A percentile compares a stretch with the other conserved stretches of the same genome.
Conservation (phyloP, 1,284 basidiomycete genomes). For the Puccinia hordei region DNA sequence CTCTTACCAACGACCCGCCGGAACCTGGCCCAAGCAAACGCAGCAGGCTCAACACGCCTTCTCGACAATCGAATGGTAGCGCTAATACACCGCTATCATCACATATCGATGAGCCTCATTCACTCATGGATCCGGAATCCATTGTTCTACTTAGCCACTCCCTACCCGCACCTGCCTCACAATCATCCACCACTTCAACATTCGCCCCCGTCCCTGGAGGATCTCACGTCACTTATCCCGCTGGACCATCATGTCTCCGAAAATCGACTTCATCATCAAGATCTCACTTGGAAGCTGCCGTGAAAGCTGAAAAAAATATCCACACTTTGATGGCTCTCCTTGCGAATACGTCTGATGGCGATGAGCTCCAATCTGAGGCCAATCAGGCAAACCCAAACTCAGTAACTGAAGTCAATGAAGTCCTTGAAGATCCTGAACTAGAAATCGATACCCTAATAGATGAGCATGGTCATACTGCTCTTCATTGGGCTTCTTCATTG, state of each 20-base stretch:
- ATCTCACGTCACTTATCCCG: not conserved
- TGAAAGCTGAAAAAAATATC: constrained; percentile 34
- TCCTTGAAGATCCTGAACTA: constrained; percentile 57
- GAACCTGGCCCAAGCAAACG: constrained; percentile 44
- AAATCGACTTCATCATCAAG: constrained; percentile 27
- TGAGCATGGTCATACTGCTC: constrained; percentile 88
- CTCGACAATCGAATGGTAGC: constrained; percentile 28
- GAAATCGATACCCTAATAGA: constrained; percentile 83
- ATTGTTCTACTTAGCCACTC: not conserved
- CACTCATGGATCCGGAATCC: constrained; percentile 18
- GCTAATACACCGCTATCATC: constrained; percentile 3
- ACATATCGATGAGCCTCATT: constrained; percentile 8
- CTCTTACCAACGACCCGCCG: constrained; percentile 10
- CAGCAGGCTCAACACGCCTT: constrained; percentile 25
- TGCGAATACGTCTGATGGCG: constrained; percentile 17
- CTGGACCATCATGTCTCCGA: constrained; percentile 22
- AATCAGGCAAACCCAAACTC: constrained; percentile 18
- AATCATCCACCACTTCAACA: constrained; percentile 27
- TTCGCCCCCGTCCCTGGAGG: not conserved
- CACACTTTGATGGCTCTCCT: constrained; percentile 38
- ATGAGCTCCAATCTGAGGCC: not conserved
- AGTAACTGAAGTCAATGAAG: constrained; percentile 12
- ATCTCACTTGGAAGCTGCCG: constrained; percentile 29
- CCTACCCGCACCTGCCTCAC: constrained; percentile 6
- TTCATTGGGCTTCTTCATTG: constrained; percentile 89